A percentile compares a stretch with the other conserved stretches of the same genome.
These are phyloP conservation scores for Apiospora phragmitis DNA, from an alignment of 2,329 filamentous ascomycete species.

Conservation along the genomic window DNA sequence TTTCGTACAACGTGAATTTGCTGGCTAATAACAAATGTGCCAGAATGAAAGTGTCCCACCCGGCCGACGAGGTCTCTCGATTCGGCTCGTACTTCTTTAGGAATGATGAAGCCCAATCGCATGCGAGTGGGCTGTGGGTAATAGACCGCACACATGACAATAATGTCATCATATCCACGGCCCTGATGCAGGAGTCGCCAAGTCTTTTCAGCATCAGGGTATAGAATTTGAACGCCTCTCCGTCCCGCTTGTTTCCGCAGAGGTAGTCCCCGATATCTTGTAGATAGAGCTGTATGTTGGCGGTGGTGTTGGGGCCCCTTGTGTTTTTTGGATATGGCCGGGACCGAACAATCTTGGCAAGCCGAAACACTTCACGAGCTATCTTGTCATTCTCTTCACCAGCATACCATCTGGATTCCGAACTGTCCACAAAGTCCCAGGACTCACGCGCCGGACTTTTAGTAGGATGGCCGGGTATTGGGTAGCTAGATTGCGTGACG, in stretches of 20 bases:
- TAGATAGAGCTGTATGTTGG: neutral
- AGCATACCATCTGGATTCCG: neutral
- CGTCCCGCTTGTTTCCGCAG: neutral
- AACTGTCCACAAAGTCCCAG: neutral
- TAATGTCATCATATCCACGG: neutral
- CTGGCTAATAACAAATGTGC: neutral
- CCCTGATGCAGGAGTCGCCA: neutral
- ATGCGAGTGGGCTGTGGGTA: neutral
- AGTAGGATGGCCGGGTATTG: neutral
- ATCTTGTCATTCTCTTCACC: neutral
- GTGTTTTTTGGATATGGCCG: neutral
- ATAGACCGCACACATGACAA: neutral
- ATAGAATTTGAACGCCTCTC: neutral
- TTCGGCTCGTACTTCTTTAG: neutral
- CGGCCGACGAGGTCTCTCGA: neutral
- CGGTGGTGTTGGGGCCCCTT: neutral
- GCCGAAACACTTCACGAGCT: neutral
- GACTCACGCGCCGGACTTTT: neutral
- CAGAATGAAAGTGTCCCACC: neutral
- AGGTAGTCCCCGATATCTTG: neutral
- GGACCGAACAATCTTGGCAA: neutral
- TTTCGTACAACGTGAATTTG: neutral
- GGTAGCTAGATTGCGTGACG: neutral
- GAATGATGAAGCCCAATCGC: neutral
- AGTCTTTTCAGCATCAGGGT: neutral